These are phyloP conservation scores for Rugonectria rugulosa DNA, from an alignment of 2,329 filamentous ascomycete species.

Conservation along the genomic window DNA sequence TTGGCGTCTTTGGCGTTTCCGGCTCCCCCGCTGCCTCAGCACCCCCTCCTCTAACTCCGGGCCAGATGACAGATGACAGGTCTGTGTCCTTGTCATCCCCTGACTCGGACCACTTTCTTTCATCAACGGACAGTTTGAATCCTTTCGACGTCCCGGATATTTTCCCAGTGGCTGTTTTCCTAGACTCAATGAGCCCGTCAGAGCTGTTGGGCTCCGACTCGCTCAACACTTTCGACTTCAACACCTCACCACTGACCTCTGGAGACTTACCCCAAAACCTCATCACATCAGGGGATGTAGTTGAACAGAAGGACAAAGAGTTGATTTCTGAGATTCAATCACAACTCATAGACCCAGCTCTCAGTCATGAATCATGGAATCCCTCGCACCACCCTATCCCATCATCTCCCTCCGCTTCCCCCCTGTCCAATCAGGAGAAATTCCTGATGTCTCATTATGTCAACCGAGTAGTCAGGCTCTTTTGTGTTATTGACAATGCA, in stretches of 20 bases:
- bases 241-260: neutral
- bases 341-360: neutral
- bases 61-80: neutral
- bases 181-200: slow-evolving; percentile 9
- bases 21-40: neutral
- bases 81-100: slow-evolving; percentile 13
- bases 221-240: slow-evolving; percentile 9
- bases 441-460: slow-evolving; percentile 38
- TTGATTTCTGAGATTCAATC: neutral
- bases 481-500: slow-evolving; percentile 38
- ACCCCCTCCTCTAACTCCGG: neutral
- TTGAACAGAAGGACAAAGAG: neutral
- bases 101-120: slow-evolving; percentile 13
- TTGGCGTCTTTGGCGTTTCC: slow-evolving; percentile 11
- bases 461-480: slow-evolving; percentile 35
- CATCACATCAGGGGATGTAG: neutral
- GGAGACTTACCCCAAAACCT: slow-evolving; percentile 5
- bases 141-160: slow-evolving; percentile 9
- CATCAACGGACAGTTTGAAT: neutral
- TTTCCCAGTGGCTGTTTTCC: slow-evolving; percentile 11
- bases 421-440: slow-evolving; percentile 24
- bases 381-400: slow-evolving; percentile 7
- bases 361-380: slow-evolving; percentile 7
- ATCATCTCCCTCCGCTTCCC: slow-evolving; percentile 7
- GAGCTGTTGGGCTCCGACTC: slow-evolving; percentile 13